A percentile compares a stretch with the other conserved stretches of the same genome.
Evolutionary conservation across 2,329 filamentous ascomycete species (phyloP).

Genomic region (Ophiostoma tasmaniense): DNA sequence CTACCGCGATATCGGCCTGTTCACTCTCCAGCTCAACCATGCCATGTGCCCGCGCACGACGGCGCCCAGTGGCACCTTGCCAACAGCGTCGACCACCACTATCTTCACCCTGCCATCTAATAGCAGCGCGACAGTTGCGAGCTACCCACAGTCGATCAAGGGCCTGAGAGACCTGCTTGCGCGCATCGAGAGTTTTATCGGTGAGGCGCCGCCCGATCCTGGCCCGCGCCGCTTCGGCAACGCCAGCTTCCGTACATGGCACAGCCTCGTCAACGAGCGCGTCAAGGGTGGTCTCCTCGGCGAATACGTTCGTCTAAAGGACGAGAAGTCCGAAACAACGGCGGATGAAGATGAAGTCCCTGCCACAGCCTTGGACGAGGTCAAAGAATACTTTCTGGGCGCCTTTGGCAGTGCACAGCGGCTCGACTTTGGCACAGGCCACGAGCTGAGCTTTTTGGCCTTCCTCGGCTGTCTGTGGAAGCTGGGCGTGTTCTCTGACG

Average conservation of each 20-base stretch:
- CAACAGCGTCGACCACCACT: constrained; percentile 29
- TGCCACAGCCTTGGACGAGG: constrained; percentile 44
- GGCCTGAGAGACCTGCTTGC: constrained; percentile 59
- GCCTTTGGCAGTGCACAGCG: constrained; percentile 82
- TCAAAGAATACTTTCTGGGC: constrained; percentile 72
- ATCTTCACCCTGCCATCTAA: constrained; percentile 39
- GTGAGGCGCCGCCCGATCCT: constrained; percentile 72
- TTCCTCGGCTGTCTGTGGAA: constrained; percentile 91
- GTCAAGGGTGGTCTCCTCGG: constrained; percentile 45
- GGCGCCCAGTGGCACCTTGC: constrained; percentile 25
- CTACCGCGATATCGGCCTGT: constrained; percentile 79
- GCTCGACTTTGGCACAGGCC: constrained; percentile 91
- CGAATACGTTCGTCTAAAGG: constrained; percentile 38
- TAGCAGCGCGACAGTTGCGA: constrained; percentile 11
- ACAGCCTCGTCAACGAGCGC: constrained; percentile 55
- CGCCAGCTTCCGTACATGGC: constrained; percentile 80
- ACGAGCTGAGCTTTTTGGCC: constrained; percentile 89
- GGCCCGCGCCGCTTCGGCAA: constrained; percentile 90
- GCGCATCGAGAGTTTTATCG: constrained; percentile 57
- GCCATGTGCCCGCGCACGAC: constrained; percentile 66
- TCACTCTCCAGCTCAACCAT: constrained; percentile 82
- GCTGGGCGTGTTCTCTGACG: constrained; percentile 65
- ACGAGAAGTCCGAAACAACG: background rate
- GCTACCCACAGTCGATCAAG: constrained; percentile 46
- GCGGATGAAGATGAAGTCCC: constrained; percentile 9